Percentiles rank a stretch among this genome's conserved stretches.
Conservation (phyloP, 345 rosid genomes). For the Hypericum perforatum region DNA sequence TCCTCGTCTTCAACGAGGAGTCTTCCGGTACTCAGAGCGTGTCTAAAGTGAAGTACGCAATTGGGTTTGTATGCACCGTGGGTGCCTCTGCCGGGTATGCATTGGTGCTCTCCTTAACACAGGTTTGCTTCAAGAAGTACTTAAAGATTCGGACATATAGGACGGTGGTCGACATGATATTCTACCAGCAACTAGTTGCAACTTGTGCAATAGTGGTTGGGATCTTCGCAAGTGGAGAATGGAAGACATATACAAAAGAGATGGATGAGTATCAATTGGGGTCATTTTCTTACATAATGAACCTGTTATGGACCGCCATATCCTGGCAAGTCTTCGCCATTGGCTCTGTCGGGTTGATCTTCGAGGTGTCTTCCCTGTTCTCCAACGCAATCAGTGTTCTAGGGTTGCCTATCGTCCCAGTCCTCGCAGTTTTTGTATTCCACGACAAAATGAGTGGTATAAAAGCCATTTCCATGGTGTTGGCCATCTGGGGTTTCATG, state of each 20-base stretch:
- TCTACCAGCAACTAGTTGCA: slow-evolving; percentile 31
- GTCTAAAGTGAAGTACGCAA: slow-evolving; percentile 15
- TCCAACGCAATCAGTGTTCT: slow-evolving; percentile 34
- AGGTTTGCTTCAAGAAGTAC: slow-evolving; percentile 33
- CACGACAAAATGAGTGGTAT: slow-evolving; percentile 48
- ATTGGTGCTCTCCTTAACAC: slow-evolving; percentile 27
- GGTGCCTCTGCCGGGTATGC: slow-evolving; percentile 36
- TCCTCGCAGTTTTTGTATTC: slow-evolving; percentile 40
- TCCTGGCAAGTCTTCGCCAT: slow-evolving; percentile 36
- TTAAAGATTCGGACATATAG: slow-evolving; percentile 26
- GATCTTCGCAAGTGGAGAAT: slow-evolving; percentile 47
- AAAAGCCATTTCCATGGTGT: slow-evolving; percentile 47
- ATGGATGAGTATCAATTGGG: slow-evolving; percentile 40
- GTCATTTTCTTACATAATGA: slow-evolving; percentile 35
- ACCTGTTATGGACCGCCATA: slow-evolving; percentile 31
- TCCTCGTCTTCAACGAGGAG: slow-evolving; percentile 24
- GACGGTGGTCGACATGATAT: slow-evolving; percentile 32
- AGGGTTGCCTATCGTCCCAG: slow-evolving; percentile 47
- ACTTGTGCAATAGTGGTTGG: slow-evolving; percentile 28
- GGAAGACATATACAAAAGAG: slow-evolving; percentile 31
- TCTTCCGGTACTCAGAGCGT: slow-evolving; percentile 12
- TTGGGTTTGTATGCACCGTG: slow-evolving; percentile 41
- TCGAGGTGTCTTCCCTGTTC: slow-evolving; percentile 55
- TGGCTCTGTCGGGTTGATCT: slow-evolving; percentile 40
- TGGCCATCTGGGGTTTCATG: slow-evolving; percentile 60